Percentiles rank a stretch among this genome's conserved stretches.
Evolutionary conservation across 2,329 filamentous ascomycete species (phyloP).

Genomic region (Scedosporium minutisporum): DNA sequence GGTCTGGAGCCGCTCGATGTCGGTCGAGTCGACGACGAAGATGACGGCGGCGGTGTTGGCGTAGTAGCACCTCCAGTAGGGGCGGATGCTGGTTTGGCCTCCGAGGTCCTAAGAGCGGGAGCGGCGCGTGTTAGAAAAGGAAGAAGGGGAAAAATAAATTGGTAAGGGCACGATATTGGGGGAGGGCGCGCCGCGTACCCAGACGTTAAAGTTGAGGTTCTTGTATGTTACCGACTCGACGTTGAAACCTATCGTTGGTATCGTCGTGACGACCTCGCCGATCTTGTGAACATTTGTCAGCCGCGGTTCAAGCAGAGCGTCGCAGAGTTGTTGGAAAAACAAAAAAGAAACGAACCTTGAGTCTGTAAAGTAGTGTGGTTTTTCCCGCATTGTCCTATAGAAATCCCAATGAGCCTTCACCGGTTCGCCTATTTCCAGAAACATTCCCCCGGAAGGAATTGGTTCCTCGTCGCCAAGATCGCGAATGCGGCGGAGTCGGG

Average conservation of each 20-base stretch:
- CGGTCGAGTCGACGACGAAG: conserved; percentile 96
- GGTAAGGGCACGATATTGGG: background rate
- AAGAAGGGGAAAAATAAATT: background rate
- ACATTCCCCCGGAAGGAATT: background rate
- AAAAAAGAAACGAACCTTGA: conserved; percentile 56
- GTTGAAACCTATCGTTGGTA: conserved; percentile 98
- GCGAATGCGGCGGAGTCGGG: background rate
- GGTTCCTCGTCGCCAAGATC: background rate
- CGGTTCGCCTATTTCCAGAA: background rate
- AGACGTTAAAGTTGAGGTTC: conserved; percentile 97
- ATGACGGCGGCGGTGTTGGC: conserved; percentile 97
- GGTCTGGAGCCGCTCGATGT: conserved; percentile 89
- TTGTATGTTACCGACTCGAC: conserved; percentile 98
- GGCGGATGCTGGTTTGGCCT: conserved; percentile 95
- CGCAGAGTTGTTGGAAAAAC: background rate
- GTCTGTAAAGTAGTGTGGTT: conserved; percentile 88
- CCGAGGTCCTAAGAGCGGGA: conserved; percentile 60
- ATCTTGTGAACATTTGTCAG: conserved; percentile 47
- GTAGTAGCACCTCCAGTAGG: conserved; percentile 99
- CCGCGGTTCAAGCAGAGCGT: background rate
- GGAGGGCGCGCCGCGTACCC: conserved; percentile 48
- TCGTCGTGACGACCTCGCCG: conserved; percentile 96
- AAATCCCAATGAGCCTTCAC: background rate
- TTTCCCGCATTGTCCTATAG: conserved; percentile 95
- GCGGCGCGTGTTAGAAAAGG: background rate